Evolutionary conservation across 306 rosid species (phyloP), one percentile per base, ranked within the genome.

Genomic region (Lagenaria siceraria): DNA sequence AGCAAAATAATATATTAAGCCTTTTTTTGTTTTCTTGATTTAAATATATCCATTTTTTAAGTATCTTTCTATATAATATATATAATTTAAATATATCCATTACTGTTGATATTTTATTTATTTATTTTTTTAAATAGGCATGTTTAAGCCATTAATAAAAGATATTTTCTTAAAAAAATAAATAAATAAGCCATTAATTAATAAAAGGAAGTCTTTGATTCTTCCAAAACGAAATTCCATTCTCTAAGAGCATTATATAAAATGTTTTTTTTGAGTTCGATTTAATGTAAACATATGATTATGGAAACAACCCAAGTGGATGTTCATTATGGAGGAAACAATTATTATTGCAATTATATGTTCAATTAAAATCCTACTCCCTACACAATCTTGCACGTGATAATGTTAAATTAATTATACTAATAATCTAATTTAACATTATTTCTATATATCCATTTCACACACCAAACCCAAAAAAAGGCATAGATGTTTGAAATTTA

Each of bases 281-380:
- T 51, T 29, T 73, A 27, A 73, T 73, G 46, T 29, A 5, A 17
- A 48, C 76, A 71, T 48, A 71, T 49, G 42, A 71, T 46, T 70
- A 58, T 70, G 40, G 76, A 9, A 71, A 48, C 76, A 71, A 71
- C 58, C 76, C 59, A 71, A 71, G 76, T 71, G 76, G 76, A 48
- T 48, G 76, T 8, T 46, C 43, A 71, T 71, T 60, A 71, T 49
- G 24, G 58, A 71, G 76, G 77, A 72, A 46, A 49, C 59, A 49
- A 49, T 72, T 72, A 72, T 72, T 72, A 24, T 49, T 72, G 43
- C 43, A 71, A 71, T 71, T 71, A 71, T 69, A 64, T 48, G 22
- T 25, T 71, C 24, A 72, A 72, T 38, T 15, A 27, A 71, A 71
- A 48, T 49, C 59, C 6, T 10, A 72, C 27, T 22, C 13, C 15